These are phyloP conservation scores for Lagenidium giganteum DNA, from an alignment of 352 stramenopile genomes.

Conservation along the genomic window DNA sequence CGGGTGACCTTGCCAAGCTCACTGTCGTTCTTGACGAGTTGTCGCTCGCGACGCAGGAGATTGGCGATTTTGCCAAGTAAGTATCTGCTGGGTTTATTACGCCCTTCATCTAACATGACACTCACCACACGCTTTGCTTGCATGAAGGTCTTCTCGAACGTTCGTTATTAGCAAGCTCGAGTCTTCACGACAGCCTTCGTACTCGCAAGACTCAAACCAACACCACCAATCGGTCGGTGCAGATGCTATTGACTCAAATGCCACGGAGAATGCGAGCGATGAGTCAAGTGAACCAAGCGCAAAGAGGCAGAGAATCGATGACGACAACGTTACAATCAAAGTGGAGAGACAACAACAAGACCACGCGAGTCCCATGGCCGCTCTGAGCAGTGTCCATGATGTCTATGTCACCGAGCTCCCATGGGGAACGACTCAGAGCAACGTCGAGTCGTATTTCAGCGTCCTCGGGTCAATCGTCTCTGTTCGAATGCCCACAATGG, in stretches of 20 bases:
- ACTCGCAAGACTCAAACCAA: too few species aligned
- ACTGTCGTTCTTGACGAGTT: conserved; percentile 33
- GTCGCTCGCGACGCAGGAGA: conserved; percentile 28
- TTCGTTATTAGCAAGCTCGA: conserved; percentile 14
- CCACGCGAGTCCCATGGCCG: conserved; percentile 1
- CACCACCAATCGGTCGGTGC: not conserved
- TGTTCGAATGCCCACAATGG: conserved; percentile 66
- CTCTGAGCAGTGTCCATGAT: conserved; percentile 21
- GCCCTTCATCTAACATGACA: not conserved
- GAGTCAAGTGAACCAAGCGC: conserved; percentile 7
- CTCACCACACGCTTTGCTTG: not conserved
- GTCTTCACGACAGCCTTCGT: not conserved
- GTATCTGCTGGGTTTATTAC: conserved; percentile 1
- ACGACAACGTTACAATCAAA: conserved; percentile 35
- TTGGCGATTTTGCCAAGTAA: conserved; percentile 61
- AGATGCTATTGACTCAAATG: not conserved
- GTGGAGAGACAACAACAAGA: conserved; percentile 22
- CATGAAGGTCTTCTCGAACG: conserved; percentile 6
- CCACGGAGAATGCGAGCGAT: not conserved
- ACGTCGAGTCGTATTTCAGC: conserved; percentile 64
- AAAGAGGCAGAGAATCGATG: conserved; percentile 2
- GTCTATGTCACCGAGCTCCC: conserved; percentile 67
- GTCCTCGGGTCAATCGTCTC: conserved; percentile 41
- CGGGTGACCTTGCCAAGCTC: conserved; percentile 27
- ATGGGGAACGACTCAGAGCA: conserved; percentile 36